Conservation (phyloP, 2,329 filamentous ascomycete species). For the Xylaria sp. region DNA sequence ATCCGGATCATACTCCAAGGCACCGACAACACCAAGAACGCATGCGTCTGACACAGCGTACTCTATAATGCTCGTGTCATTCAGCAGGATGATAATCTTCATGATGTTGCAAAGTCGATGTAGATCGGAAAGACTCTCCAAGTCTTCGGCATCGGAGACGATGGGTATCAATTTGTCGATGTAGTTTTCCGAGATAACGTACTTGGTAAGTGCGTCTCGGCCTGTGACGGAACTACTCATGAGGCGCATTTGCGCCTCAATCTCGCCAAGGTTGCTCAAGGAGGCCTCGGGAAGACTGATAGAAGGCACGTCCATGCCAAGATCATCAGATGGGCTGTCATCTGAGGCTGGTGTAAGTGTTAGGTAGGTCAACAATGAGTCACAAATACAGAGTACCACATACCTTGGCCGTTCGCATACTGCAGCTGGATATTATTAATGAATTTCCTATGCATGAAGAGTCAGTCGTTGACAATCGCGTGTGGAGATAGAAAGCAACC, state of each 20-base stretch:
- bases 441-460: slow-evolving; percentile 68
- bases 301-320: slow-evolving; percentile 65
- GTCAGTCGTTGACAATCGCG: slow-evolving; percentile 25
- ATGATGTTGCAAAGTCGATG: slow-evolving; percentile 95
- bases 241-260: slow-evolving; percentile 77
- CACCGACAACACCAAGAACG: slow-evolving; percentile 87
- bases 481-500: not conserved
- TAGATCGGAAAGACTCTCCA: slow-evolving; percentile 79
- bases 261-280: slow-evolving; percentile 75
- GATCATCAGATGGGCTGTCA: slow-evolving; percentile 82
- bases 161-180: slow-evolving; percentile 80
- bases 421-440: slow-evolving; percentile 79
- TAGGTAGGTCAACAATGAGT: not conserved
- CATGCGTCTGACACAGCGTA: slow-evolving; percentile 85
- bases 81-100: slow-evolving; percentile 91
- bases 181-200: slow-evolving; percentile 79
- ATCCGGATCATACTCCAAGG: slow-evolving; percentile 95
- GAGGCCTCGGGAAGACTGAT: slow-evolving; percentile 74
- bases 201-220: slow-evolving; percentile 81
- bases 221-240: slow-evolving; percentile 70
- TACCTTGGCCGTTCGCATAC: slow-evolving; percentile 61
- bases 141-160: slow-evolving; percentile 82
- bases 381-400: slow-evolving; percentile 18
- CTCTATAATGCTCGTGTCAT: slow-evolving; percentile 93
- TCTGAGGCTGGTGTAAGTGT: slow-evolving; percentile 46